Base-by-base conservation (phyloP, 257 asterid genomes). In the Forsythia suspensa region DNA sequence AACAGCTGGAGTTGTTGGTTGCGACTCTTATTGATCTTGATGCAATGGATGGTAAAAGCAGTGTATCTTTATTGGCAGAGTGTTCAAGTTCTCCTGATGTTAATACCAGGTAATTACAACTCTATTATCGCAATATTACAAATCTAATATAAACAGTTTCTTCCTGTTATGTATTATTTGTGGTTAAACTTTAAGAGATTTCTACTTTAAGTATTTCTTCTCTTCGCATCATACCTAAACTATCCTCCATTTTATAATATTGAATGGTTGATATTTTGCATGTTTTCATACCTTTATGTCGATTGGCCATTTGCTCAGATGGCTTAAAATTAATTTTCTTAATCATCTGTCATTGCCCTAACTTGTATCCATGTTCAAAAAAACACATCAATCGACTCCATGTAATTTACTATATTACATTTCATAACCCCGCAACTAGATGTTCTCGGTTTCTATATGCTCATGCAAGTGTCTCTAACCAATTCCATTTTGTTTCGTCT, bases 41-140 rank as follows among this genome's bases (percentile, higher is more conserved):
- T 82, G 99, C 99, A 76, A 95, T 93, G 97, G 99, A 95, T 80
- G 92, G 98, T 73, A 95, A 93, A 91, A 92, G 94, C 78, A 95
- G 94, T 36, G 98, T 88, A 18, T 89, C 92, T 3, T 79, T 95
- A 55, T 73, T 93, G 85, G 98, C 96, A 1, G 97, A 95, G 89
- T 91, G 98, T 83, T 95, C 99, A 15, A 91, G 86, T 77, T 95
- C 99, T 75, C 98, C 99, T 42, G 96, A 95, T 84, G 97, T 86
- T 74, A 86, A 92, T 83, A 95, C 97, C 74, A 93, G 99, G 99
- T 95, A 85, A 66, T 81, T 39, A 4, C 66, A 39, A 9, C 67
- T 42, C 78, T 73, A 8, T 63, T 3, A 21, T 29, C 7, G 70
- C 40, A 21, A 63, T 9, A 21, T 8, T 63, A 24, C 18, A 63